phyloP scores from a whole-genome alignment of 2,329 filamentous ascomycete species.

The Fusarium devonianum region DNA sequence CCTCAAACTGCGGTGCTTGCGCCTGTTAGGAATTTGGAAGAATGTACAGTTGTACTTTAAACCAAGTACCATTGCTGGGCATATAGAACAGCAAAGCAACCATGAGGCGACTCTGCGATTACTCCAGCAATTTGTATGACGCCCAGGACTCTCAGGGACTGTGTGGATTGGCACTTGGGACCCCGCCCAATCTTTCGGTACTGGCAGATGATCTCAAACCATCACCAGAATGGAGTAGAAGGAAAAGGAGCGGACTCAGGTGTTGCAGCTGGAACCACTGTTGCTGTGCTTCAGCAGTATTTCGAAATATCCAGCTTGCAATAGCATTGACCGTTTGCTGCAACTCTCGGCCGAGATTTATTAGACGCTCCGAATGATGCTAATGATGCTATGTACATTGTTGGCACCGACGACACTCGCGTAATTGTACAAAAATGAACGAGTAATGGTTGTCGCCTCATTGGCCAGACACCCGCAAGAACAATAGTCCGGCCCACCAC shows the following conservation, averaged over 20 bases:
- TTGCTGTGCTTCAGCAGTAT: too few relatives aligned
- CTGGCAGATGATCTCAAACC: too few relatives aligned
- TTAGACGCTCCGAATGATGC: too few relatives aligned
- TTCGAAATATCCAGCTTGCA: background rate
- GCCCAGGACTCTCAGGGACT: slow-evolving; percentile 2
- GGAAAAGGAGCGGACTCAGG: too few relatives aligned
- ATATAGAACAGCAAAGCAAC: too few relatives aligned
- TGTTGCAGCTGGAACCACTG: too few relatives aligned
- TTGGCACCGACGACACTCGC: slow-evolving; percentile 11
- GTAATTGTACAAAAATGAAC: slow-evolving; percentile 31
- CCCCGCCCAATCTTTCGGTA: background rate
- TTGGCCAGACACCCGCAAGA: slow-evolving; percentile 45
- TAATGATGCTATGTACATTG: slow-evolving; percentile 11
- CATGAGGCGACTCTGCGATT: background rate
- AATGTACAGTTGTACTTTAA: too few relatives aligned
- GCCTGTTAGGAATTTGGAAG: too few relatives aligned
- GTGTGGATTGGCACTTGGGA: background rate
- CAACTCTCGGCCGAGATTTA: slow-evolving; percentile 8
- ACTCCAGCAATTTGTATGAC: slow-evolving; percentile 16
- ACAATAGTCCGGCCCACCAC: slow-evolving; percentile 44
- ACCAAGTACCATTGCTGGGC: too few relatives aligned
- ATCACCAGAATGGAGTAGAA: too few relatives aligned
- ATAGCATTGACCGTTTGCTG: background rate
- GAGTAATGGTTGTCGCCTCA: slow-evolving; percentile 42
- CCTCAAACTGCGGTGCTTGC: too few relatives aligned